Evolutionary conservation across 2,329 filamentous ascomycete species (phyloP), one percentile per base, ranked within the genome.

Genomic region (Thielaviopsis ethacetica): DNA sequence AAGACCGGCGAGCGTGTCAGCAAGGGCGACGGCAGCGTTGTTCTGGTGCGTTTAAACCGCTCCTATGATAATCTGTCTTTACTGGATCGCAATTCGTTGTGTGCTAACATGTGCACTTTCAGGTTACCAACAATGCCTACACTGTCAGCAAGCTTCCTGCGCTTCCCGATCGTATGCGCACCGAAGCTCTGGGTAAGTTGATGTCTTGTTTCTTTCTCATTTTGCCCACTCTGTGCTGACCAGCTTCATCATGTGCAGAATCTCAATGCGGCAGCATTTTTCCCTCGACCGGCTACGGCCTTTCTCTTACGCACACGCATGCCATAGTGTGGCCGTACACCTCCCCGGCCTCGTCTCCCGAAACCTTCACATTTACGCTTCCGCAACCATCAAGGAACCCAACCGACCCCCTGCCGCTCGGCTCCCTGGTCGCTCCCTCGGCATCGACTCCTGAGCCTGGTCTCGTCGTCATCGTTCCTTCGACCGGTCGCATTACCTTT

Each of bases 261-360:
- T 76, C 76, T 63, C 82, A 86, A 68, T 80, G 82, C 66, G 85
- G 84, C 66, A 78, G 80, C 34, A 76, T 89, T 61, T 81, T 81
- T 69, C 80, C 78, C 49, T 79, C 75, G 62, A 81, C 73, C 67
- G 86, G 82, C 63, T 88, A 91, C 67, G 91, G 88, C 54, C 77
- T 97, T 59, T 84, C 83, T 53, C 76, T 97, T 59, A 94, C 88
- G 9, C 82, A 85, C 64, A 83, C 85, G 7, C 84, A 91, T 67
- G 93, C 91, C 65, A 80, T 94, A 62, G 82, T 95, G 55, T 98
- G 93, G 93, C 85, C 88, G 17, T 97, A 97, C 71, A 82, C 82
- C 27, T 76, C 78, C n/a, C 77, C 79, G 24, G 77, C 80, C 38
- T 74, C 81, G 56, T 84, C 85, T 0, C 83, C 86, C 66, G 85